phyloP scores from a whole-genome alignment of 164 flowering plant species.

The Cinnamomum micranthum region DNA sequence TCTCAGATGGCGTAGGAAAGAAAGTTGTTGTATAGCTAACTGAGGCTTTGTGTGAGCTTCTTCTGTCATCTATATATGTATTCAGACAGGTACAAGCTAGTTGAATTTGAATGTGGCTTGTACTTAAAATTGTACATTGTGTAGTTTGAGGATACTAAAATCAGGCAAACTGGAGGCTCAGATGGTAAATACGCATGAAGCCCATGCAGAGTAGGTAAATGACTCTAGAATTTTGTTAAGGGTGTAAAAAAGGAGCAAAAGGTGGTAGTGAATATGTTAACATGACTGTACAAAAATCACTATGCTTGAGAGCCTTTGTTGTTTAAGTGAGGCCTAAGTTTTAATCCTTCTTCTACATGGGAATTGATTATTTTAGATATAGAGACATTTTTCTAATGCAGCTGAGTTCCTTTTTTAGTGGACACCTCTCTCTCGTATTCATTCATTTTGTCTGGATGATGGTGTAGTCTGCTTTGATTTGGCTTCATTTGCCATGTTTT shows the following conservation, averaged over 20 bases:
- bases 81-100: slow-evolving; percentile 34
- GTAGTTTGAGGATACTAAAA: slow-evolving; percentile 66
- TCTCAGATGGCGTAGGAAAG: slow-evolving; percentile 38
- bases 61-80: slow-evolving; percentile 25
- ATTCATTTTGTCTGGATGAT: no score
- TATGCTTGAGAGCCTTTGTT: slow-evolving; percentile 45
- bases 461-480: no score
- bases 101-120: slow-evolving; percentile 45
- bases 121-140: slow-evolving; percentile 69
- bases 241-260: slow-evolving; percentile 44
- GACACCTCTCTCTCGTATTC: slow-evolving; percentile 4
- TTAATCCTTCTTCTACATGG: slow-evolving; percentile 26
- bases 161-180: slow-evolving; percentile 55
- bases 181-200: slow-evolving; percentile 44
- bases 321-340: slow-evolving; percentile 42
- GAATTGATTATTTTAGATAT: slow-evolving; percentile 16
- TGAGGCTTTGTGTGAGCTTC: slow-evolving; percentile 45
- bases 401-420: slow-evolving; percentile 11
- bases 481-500: not conserved
- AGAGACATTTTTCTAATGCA: slow-evolving; percentile 21
- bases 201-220: slow-evolving; percentile 48
- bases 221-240: slow-evolving; percentile 46
- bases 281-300: slow-evolving; percentile 67
- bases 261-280: slow-evolving; percentile 42
- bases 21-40: slow-evolving; percentile 86